Base-by-base conservation (phyloP, 2,329 filamentous ascomycete genomes). In the Zymoseptoria tritici region DNA sequence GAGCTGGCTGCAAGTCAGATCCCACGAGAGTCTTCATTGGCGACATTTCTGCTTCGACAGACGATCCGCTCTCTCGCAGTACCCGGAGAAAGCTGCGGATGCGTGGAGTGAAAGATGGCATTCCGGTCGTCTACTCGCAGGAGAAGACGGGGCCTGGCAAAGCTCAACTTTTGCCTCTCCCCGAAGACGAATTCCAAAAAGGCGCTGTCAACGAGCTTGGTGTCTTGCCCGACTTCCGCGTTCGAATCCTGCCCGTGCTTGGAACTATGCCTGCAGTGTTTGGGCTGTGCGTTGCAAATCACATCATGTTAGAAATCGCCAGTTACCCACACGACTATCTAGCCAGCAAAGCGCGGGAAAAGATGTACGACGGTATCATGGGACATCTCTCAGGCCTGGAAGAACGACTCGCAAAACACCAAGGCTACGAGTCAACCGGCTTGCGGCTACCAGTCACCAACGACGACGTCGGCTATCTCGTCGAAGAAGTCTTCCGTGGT, bases 191-290 rank as follows among this genome's bases (percentile, higher is more conserved):
- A 72, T 94, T 91, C 69, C 76, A 84, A 54, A 96, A 94, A 75
- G 94, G 94, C 19, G 81, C 85, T 19, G 91, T 97, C 0, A 87
- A 88, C 24, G 92, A 97, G 66, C 81, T 97, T 0, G 89, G 91
- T 51, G 90, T 95, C 0, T 82, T 99, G 55, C 89, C 92, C 1
- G 92, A 96, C 72, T 99, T 99, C 74, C 83, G 94, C 22, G 90
- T 96, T 9, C 83, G 94, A n/a, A 99, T 99, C 59, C 76, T 99
- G 8, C 94, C 94, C 0, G 94, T 99, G 0, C 78, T 99, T 2
- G 94, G 94, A 0, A 99, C 94, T 0, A 97, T 99, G 92, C 94
- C 94, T 0, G 93, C 94, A 2, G 87, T 97, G 0, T 99, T 99
- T 73, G 94, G 94, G 8, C 89, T 97, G 58, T 89, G 88, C 0